phyloP scores from a whole-genome alignment of 164 flowering plant genomes.

The Liriodendron chinense region DNA sequence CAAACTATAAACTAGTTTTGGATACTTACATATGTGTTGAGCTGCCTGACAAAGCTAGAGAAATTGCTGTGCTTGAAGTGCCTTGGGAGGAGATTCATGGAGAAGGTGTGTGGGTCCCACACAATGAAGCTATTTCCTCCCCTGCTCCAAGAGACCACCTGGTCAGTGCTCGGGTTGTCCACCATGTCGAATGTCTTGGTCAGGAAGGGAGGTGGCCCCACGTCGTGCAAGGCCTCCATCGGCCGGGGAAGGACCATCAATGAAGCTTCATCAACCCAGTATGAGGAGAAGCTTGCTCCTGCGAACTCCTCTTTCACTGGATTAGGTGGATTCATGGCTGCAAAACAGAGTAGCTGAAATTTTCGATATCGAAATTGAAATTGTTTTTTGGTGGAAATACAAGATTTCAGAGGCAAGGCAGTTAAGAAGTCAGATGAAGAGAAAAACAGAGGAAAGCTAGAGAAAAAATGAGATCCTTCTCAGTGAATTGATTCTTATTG shows the following conservation, averaged over 20 bases:
- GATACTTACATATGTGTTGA: conserved; percentile 72
- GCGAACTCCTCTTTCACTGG: conserved; percentile 32
- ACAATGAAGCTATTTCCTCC: conserved; percentile 68
- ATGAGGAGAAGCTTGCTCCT: conserved; percentile 18
- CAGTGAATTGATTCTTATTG: not conserved
- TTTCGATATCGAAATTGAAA: conserved; percentile 15
- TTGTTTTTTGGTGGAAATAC: conserved; percentile 9
- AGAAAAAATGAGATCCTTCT: not conserved
- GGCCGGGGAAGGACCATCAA: conserved; percentile 44
- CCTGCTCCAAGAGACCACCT: conserved; percentile 67
- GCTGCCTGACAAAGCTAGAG: conserved; percentile 89
- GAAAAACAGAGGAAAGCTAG: not conserved
- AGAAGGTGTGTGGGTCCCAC: conserved; percentile 64
- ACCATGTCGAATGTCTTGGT: conserved; percentile 64
- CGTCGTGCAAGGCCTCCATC: conserved; percentile 38
- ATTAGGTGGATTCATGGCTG: conserved; percentile 26
- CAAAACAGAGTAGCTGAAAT: not conserved
- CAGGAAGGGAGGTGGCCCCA: conserved; percentile 38
- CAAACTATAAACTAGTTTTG: not conserved
- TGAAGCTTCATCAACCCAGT: conserved; percentile 13
- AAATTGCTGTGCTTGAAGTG: conserved; percentile 87
- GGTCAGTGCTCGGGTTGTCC: conserved; percentile 50
- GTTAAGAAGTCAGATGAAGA: not conserved
- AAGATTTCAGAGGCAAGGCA: not conserved
- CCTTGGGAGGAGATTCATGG: conserved; percentile 61